phyloP scores from a whole-genome alignment of 116 monocot genomes.

The Iris pallida region DNA sequence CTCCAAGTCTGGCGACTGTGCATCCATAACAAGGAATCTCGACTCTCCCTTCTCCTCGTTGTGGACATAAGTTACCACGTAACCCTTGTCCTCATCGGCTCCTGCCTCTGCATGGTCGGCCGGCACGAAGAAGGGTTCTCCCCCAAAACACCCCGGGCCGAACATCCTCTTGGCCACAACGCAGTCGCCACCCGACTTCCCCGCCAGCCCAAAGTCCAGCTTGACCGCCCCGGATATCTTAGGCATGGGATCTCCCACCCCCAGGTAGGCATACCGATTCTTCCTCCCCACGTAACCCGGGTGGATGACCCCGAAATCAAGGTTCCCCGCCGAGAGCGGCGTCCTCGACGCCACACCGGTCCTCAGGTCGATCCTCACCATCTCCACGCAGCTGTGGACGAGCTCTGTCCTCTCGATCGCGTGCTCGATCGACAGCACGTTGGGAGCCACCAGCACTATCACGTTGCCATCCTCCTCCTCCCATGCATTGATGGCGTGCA shows the following conservation, averaged over 20 bases:
- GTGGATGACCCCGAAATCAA: conserved; percentile 70
- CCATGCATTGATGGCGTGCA: conserved; percentile 86
- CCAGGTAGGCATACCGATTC: conserved; percentile 69
- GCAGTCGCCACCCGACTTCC: conserved; percentile 17
- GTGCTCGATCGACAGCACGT: conserved; percentile 76
- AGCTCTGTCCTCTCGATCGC: conserved; percentile 49
- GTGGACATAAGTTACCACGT: conserved; percentile 62
- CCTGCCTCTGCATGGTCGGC: neutral
- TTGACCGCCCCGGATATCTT: conserved; percentile 66
- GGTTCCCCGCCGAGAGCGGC: conserved; percentile 47
- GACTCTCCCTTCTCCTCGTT: conserved; percentile 53
- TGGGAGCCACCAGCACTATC: conserved; percentile 75
- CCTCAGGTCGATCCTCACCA: conserved; percentile 58
- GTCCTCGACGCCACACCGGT: conserved; percentile 39
- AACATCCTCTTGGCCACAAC: conserved; percentile 51
- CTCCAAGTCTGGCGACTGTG: conserved; percentile 54
- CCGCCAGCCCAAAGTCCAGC: conserved; percentile 41
- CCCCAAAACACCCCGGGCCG: conserved; percentile 59
- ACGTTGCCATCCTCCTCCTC: conserved; percentile 58
- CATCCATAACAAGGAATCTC: conserved; percentile 85
- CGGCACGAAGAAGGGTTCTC: conserved; percentile 77
- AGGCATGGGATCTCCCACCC: conserved; percentile 57
- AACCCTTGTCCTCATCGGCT: conserved; percentile 64
- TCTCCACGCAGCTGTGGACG: conserved; percentile 66
- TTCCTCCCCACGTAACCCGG: conserved; percentile 41